Conservation (phyloP, 2,329 filamentous ascomycete genomes). For the Dryadomyces sulphureus region DNA sequence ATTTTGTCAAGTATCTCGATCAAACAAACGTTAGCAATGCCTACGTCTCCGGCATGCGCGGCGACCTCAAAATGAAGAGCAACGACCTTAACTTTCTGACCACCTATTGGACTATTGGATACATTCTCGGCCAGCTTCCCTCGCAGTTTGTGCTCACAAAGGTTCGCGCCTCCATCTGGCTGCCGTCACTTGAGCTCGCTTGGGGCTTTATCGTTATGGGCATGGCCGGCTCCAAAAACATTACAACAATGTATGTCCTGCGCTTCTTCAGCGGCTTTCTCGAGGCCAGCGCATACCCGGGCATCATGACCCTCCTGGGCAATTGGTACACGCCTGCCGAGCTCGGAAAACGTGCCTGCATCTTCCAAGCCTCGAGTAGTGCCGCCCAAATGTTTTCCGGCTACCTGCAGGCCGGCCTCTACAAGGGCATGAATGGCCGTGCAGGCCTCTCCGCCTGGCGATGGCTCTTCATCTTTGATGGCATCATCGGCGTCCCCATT, state of each 20-base stretch:
- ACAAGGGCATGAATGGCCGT: slow-evolving; percentile 18
- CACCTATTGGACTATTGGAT: slow-evolving; percentile 44
- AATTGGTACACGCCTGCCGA: slow-evolving; percentile 28
- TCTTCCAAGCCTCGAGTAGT: slow-evolving; percentile 24
- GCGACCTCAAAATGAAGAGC: slow-evolving; percentile 33
- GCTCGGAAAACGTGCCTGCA: slow-evolving; percentile 24
- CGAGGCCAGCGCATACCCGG: slow-evolving; percentile 23
- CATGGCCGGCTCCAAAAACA: slow-evolving; percentile 22
- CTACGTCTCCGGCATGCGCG: slow-evolving; percentile 29
- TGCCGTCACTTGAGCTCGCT: slow-evolving; percentile 20
- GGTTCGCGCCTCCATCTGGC: slow-evolving; percentile 23
- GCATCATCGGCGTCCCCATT: slow-evolving; percentile 13
- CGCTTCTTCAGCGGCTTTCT: slow-evolving; percentile 28
- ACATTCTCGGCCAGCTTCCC: slow-evolving; percentile 32
- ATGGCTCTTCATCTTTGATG: slow-evolving; percentile 27
- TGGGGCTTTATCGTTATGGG: slow-evolving; percentile 19
- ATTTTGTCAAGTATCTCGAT: slow-evolving; percentile 24
- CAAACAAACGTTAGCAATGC: slow-evolving; percentile 18
- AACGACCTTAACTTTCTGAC: slow-evolving; percentile 30
- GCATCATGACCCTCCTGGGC: slow-evolving; percentile 23
- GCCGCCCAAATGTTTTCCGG: slow-evolving; percentile 17
- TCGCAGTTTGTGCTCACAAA: slow-evolving; percentile 24
- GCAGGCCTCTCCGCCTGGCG: slow-evolving; percentile 20
- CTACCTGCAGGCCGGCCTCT: slow-evolving; percentile 22
- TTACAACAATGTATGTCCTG: slow-evolving; percentile 22